Evolutionary conservation across 2,329 filamentous ascomycete species (phyloP).

Genomic region (Fusarium tanahbumbuense): DNA sequence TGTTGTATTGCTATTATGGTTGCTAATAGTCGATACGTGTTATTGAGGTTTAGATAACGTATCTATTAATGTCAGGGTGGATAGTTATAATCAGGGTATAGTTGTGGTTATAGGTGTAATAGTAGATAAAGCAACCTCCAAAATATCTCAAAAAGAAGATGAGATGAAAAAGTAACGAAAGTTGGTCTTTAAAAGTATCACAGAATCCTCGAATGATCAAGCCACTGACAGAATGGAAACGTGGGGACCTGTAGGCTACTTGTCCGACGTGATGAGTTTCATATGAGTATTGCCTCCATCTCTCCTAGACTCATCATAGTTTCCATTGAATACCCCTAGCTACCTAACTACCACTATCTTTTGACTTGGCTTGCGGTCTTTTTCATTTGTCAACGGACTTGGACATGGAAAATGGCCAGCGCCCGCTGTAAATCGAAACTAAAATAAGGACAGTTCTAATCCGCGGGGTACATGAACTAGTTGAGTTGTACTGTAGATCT

Average conservation of each 20-base stretch:
- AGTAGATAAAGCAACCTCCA: background rate
- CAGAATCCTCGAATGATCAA: constrained; percentile 1
- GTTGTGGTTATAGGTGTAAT: too few relatives aligned
- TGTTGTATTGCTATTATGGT: constrained; percentile 15
- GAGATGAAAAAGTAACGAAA: background rate
- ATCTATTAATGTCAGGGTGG: background rate
- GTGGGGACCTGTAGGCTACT: background rate
- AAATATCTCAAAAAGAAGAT: background rate
- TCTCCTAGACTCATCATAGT: background rate
- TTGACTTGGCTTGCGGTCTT: constrained; percentile 9
- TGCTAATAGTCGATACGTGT: background rate
- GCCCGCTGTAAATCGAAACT: constrained; percentile 35
- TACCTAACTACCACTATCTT: background rate
- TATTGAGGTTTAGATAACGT: background rate
- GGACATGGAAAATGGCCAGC: constrained; percentile 44
- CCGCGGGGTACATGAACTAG: constrained; percentile 45
- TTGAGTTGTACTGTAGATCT: constrained; percentile 27
- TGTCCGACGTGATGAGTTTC: constrained; percentile 6
- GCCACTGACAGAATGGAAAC: constrained; percentile 1
- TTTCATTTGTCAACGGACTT: constrained; percentile 47
- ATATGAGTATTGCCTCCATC: background rate
- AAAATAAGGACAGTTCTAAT: constrained; percentile 28
- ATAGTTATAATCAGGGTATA: background rate
- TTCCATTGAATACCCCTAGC: background rate
- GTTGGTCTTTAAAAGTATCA: background rate